Conservation (phyloP, 169 alveolate species). For the Eimeria necatrix region DNA sequence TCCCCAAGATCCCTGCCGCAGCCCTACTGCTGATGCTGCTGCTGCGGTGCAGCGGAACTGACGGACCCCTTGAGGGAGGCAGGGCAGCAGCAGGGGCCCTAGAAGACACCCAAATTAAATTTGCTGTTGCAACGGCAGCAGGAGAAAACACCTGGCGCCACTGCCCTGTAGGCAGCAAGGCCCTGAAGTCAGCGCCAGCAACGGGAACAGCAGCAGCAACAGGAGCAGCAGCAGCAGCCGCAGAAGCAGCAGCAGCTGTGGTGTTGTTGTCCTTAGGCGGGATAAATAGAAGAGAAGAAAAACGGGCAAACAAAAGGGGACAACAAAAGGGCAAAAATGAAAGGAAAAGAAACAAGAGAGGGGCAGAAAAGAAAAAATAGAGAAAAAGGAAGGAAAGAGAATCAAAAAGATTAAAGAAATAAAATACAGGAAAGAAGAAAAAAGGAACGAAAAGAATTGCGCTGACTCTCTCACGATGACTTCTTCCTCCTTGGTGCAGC, state of each 20-base stretch:
- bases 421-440: background rate
- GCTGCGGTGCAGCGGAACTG: background rate
- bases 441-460: background rate
- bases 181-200: background rate
- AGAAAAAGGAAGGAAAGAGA: background rate
- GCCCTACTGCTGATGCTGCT: background rate
- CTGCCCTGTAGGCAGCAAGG: conserved; percentile 19
- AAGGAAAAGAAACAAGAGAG: background rate
- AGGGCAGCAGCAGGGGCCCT: background rate
- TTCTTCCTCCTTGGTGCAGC: conserved; percentile 32
- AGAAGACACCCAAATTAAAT: background rate
- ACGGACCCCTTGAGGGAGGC: background rate
- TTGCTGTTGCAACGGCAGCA: conserved; percentile 11
- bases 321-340: background rate
- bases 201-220: background rate
- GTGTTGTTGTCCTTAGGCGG: too few species aligned
- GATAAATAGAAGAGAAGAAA: too few species aligned
- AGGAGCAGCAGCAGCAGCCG: too few species aligned
- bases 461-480: background rate
- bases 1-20: background rate
- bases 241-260: too few species aligned
- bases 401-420: background rate
- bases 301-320: background rate
- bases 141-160: conserved; percentile 25
- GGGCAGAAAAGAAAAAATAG: background rate